These are phyloP conservation scores for Metarhizium sp. DNA, from an alignment of 2,329 filamentous ascomycete species.

Conservation along the genomic window DNA sequence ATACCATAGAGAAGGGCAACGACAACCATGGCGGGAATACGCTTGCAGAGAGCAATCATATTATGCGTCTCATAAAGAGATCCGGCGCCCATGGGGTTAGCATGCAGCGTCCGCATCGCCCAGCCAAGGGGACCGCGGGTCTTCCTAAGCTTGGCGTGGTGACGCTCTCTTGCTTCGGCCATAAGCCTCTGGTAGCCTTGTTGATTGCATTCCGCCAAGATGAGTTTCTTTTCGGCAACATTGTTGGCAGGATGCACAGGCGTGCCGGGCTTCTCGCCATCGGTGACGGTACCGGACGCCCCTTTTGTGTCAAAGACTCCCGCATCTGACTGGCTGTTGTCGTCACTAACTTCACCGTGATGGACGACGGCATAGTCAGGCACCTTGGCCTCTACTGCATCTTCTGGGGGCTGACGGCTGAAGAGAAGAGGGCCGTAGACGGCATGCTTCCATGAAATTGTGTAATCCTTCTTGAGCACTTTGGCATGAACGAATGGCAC, in stretches of 20 bases:
- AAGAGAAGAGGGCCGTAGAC: conserved; percentile 55
- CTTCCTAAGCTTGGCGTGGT: conserved; percentile 55
- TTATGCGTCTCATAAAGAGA: conserved; percentile 68
- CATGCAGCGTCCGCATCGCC: conserved; percentile 69
- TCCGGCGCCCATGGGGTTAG: conserved; percentile 64
- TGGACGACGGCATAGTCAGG: conserved; percentile 74
- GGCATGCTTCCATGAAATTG: conserved; percentile 53
- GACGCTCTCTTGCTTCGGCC: conserved; percentile 42
- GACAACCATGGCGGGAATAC: conserved; percentile 59
- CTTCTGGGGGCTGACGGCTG: conserved; percentile 44
- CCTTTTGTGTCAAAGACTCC: conserved; percentile 16
- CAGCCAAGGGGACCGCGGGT: conserved; percentile 63
- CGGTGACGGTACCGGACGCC: background rate
- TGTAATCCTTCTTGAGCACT: conserved; percentile 59
- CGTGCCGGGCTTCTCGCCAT: background rate
- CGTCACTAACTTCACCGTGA: conserved; percentile 33
- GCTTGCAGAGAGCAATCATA: conserved; percentile 51
- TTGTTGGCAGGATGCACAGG: conserved; percentile 8
- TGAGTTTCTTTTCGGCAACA: conserved; percentile 33
- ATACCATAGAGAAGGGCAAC: conserved; percentile 60
- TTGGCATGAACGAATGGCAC: conserved; percentile 58
- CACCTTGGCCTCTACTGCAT: conserved; percentile 46
- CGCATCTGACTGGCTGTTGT: conserved; percentile 16
- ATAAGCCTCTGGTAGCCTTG: conserved; percentile 52
- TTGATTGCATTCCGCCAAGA: conserved; percentile 39